Evolutionary conservation across 1,284 basidiomycete species (phyloP).

Genomic region (Cutaneotrichosporon sp.): DNA sequence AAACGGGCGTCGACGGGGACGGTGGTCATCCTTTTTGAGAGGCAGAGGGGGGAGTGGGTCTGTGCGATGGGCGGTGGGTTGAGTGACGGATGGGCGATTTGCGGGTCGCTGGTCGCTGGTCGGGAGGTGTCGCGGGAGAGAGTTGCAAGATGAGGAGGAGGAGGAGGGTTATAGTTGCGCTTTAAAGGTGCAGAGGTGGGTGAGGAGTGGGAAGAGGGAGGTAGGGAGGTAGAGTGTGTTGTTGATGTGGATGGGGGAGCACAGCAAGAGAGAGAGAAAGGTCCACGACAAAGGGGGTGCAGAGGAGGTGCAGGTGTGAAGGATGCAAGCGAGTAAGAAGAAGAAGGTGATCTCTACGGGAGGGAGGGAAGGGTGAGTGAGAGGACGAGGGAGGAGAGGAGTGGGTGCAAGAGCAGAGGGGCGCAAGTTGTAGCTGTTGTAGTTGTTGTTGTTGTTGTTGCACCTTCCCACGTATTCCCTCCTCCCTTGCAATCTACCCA

Average conservation of each 20-base stretch:
- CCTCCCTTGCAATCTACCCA: no score
- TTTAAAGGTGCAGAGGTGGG: neutral
- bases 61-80: neutral
- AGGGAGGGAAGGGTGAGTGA: no score
- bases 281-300: neutral
- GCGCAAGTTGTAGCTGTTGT: no score
- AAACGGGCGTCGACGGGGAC: slow-evolving; percentile 10
- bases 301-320: no score
- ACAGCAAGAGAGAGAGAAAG: neutral
- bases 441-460: no score
- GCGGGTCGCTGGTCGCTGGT: neutral
- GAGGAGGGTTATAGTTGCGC: neutral
- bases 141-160: slow-evolving; percentile 1
- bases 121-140: neutral
- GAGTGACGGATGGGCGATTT: neutral
- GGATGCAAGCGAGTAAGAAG: no score
- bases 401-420: no score
- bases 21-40: slow-evolving; percentile 14
- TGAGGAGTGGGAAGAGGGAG: no score
- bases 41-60: neutral
- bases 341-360: no score
- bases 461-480: no score
- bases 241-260: neutral
- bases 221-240: neutral
- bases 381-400: no score